Percentiles rank a stretch among this genome's conserved stretches.
These are phyloP conservation scores for Botrytis cinerea DNA, from an alignment of 2,329 filamentous ascomycete genomes.

Conservation along the genomic window DNA sequence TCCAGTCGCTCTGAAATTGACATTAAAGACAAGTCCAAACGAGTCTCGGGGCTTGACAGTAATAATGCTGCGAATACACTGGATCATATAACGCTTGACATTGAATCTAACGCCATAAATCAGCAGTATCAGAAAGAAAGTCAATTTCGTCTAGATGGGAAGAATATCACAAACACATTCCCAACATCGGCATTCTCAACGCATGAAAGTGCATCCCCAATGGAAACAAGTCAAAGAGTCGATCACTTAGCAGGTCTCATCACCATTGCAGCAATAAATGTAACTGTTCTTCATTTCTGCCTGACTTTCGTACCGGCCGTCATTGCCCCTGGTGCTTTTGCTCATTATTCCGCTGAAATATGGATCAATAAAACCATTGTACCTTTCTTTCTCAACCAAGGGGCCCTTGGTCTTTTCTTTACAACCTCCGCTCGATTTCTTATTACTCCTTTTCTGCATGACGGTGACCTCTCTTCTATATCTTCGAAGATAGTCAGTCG, in stretches of 20 bases:
- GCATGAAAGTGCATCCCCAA: background rate
- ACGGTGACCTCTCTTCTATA: conserved; percentile 47
- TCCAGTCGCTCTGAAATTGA: background rate
- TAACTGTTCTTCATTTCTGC: conserved; percentile 49
- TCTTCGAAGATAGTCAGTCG: conserved; percentile 49
- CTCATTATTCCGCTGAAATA: conserved; percentile 45
- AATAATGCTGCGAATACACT: background rate
- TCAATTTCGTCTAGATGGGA: background rate
- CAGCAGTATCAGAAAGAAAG: background rate
- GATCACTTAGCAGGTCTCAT: conserved; percentile 51
- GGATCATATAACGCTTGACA: background rate
- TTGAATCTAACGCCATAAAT: background rate
- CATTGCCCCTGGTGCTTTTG: conserved; percentile 39
- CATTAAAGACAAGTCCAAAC: background rate
- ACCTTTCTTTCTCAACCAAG: conserved; percentile 48
- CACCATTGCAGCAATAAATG: conserved; percentile 47
- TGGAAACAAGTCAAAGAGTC: conserved; percentile 37
- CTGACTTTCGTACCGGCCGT: conserved; percentile 47
- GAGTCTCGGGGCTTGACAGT: background rate
- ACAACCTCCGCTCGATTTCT: conserved; percentile 51
- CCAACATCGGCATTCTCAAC: conserved; percentile 15
- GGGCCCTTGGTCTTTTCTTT: conserved; percentile 53
- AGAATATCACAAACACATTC: background rate
- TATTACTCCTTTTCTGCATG: conserved; percentile 46
- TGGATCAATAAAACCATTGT: conserved; percentile 47